Base-by-base conservation (phyloP, 1,139 yeast genomes). In the Yamadazyma atmosphaerica region DNA sequence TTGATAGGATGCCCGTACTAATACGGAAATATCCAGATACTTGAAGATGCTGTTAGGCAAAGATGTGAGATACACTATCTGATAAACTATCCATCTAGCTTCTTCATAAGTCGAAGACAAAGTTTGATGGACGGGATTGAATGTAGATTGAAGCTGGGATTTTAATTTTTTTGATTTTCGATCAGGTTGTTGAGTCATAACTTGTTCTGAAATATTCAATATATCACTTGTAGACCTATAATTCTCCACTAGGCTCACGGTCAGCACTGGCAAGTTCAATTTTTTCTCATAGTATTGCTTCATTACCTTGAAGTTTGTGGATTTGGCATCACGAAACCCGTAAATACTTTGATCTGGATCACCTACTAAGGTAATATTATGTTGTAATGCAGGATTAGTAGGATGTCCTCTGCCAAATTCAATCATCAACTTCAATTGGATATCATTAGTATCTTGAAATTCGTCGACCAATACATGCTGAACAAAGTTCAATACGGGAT, bases 261-360 rank as follows among this genome's bases (percentile, higher is more conserved):
- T 25, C 4, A 50, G 42, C 9, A 68, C 56, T 1, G 50, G 42
- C 21, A 34, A 34, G 24, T 26, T 9, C 60, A 42, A 26, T 58
- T 6, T 40, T 10, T 11, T 32, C 61, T 42, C 63, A 47, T 77
- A 85, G 40, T 68, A 60, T 0, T 59, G 52, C 26, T 60, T 58
- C 89, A 92, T 81, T 10, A 68, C 66, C 26, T 61, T 62, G 51
- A 92, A 87, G 52, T 87, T 89, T 12, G 68, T 65, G 0, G 83
- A 71, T 32, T 81, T 80, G 0, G 98, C 97, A 50, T 86, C 81
- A 45, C 98, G 69, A 49, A 90, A 90, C 1, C 83, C 88, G 56
- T 92, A 92, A 21, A 92, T 92, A 54, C 96, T 83, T 59, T 92
- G 98, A 60, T 92, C 97, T 0, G 97, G 96, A 52, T 92, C 98